Percentiles rank a stretch among this genome's conserved stretches.
phyloP scores from a whole-genome alignment of 2,329 filamentous ascomycete species.

The Pseudogymnoascus pannorum region DNA sequence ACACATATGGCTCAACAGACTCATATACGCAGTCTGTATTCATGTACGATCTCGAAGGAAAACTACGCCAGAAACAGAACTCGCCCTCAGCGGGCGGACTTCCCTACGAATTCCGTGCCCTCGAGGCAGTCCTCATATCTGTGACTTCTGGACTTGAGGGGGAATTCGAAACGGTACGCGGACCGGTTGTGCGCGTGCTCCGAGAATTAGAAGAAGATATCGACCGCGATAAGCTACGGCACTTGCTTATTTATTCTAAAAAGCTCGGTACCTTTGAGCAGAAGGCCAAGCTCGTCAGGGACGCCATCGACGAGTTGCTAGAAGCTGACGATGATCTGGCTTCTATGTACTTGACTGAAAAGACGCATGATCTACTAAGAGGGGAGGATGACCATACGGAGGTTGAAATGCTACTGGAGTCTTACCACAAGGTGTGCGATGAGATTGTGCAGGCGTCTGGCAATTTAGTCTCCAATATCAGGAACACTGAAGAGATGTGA shows the following conservation, averaged over 20 bases:
- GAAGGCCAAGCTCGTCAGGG: slow-evolving; percentile 86
- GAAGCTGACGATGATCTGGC: slow-evolving; percentile 94
- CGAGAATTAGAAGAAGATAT: slow-evolving; percentile 94
- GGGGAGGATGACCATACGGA: slow-evolving; percentile 87
- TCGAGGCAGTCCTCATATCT: slow-evolving; percentile 90
- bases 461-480: slow-evolving; percentile 87
- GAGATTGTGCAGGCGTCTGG: slow-evolving; percentile 95
- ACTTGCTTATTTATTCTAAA: slow-evolving; percentile 90
- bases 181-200: slow-evolving; percentile 83
- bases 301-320: slow-evolving; percentile 89
- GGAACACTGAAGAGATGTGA: slow-evolving; percentile 97
- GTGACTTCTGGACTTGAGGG: slow-evolving; percentile 87
- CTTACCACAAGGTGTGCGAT: slow-evolving; percentile 95
- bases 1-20: slow-evolving; percentile 89
- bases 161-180: slow-evolving; percentile 88
- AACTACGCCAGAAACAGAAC: slow-evolving; percentile 71
- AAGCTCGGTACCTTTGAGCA: slow-evolving; percentile 95
- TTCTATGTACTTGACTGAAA: slow-evolving; percentile 92
- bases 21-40: slow-evolving; percentile 95
- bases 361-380: slow-evolving; percentile 63
- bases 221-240: slow-evolving; percentile 83
- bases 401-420: slow-evolving; percentile 93
- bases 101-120: slow-evolving; percentile 90
- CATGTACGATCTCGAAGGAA: slow-evolving; percentile 94
- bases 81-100: slow-evolving; percentile 54